A percentile compares a stretch with the other conserved stretches of the same genome.
Evolutionary conservation across 768 basidiomycete species (phyloP).

Genomic region (Termitomyces eurrhizus): DNA sequence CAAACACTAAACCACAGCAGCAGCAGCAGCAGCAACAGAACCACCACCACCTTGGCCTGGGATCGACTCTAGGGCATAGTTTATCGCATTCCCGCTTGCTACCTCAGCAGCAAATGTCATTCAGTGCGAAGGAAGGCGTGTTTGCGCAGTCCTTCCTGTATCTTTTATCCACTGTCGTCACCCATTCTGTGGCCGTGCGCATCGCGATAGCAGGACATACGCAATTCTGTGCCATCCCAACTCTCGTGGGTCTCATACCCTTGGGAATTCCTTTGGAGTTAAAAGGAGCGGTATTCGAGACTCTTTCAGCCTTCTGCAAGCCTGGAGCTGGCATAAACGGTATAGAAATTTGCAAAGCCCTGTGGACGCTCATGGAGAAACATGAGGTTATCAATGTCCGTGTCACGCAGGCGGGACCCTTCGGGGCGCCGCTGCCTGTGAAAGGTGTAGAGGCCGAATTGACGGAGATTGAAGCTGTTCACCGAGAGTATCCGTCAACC

Average conservation of each 20-base stretch:
- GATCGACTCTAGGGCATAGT: constrained; percentile 22
- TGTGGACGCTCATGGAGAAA: constrained; percentile 84
- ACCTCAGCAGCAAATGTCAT: constrained; percentile 43
- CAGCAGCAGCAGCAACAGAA: constrained; percentile 35
- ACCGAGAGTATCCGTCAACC: constrained; percentile 82
- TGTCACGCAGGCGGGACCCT: constrained; percentile 31
- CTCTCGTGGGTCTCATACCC: constrained; percentile 73
- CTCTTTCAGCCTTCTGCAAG: constrained; percentile 77
- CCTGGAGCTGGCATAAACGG: constrained; percentile 72
- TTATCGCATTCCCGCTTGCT: constrained; percentile 36
- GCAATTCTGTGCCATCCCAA: constrained; percentile 78
- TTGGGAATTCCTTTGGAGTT: constrained; percentile 85
- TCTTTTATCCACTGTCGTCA: constrained; percentile 72
- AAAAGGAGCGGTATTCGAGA: constrained; percentile 81
- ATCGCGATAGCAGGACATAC: constrained; percentile 71
- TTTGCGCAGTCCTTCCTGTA: constrained; percentile 80
- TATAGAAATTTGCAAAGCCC: constrained; percentile 75
- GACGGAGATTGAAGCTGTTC: constrained; percentile 79
- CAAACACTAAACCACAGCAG: constrained; percentile 39
- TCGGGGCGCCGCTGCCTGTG: constrained; percentile 44
- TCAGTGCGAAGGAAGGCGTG: constrained; percentile 67
- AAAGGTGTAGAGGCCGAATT: constrained; percentile 86
- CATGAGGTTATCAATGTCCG: constrained; percentile 81
- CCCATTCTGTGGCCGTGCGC: constrained; percentile 73
- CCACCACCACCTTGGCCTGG: constrained; percentile 16